Base-by-base conservation (phyloP, 345 rosid genomes). In the Gossypioides kirkii region DNA sequence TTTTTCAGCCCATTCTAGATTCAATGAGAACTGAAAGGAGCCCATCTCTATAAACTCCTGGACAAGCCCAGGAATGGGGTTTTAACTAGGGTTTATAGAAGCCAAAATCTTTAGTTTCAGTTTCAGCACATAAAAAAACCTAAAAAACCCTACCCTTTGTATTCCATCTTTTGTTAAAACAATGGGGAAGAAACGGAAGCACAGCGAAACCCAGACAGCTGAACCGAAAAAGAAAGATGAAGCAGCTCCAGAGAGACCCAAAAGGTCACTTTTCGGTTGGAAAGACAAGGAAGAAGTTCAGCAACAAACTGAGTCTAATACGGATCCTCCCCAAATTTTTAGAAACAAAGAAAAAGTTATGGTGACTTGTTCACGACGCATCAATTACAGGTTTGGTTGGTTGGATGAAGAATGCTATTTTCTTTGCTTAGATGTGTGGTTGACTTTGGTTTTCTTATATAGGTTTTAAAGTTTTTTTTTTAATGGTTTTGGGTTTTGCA, bases 321-420 rank as follows among this genome's bases (percentile, higher is more conserved):
- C 41, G 16, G 74, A 76, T 22, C 38, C 77, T 0, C 12, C 32
- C 11, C 69, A 36, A 2, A 77, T 25, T 26, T 95, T 93, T 76
- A 91, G 99, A 86, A 96, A 91, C 75, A 96, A 91, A 78, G 99
- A 96, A 80, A 96, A 93, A 82, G 97, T 91, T 55, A 84, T 96
- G 74, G 93, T 93, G 25, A 93, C 96, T 25, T 96, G 99, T 59
- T 96, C 98, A 25, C 94, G 99, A 28, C 90, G 96, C 9, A 96
- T 93, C 79, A 93, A 83, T 85, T 93, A n/a, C 88, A 90, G 98
- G 98, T 90, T 47, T n/a, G 14, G 69, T 64, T 64, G 38, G 38
- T 61, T 67, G 50, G 61, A 47, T 41, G 22, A 42, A 22, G 18
- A 6, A 53, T 53, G 25, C 5, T 16, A 56, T 42, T 71, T 55